phyloP scores from a whole-genome alignment of 2,329 filamentous ascomycete genomes.

The Fusarium neocosmosporiellum region DNA sequence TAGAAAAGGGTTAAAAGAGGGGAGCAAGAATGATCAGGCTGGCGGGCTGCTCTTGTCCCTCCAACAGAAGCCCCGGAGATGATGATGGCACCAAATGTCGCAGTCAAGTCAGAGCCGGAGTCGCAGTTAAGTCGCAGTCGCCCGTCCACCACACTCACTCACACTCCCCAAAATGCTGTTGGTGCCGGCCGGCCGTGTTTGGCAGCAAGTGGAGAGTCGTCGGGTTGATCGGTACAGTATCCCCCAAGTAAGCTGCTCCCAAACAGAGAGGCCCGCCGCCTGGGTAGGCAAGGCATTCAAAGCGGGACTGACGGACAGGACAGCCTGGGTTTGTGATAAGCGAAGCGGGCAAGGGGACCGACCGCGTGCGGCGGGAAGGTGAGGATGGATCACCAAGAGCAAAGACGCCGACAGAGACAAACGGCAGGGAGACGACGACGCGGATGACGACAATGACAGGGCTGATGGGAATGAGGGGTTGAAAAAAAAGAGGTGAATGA shows the following conservation, averaged over 20 bases:
- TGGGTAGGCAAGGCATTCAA: constrained; percentile 21
- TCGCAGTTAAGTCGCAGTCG: constrained; percentile 8
- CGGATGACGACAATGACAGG: neutral
- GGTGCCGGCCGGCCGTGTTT: constrained; percentile 26
- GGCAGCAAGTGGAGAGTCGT: constrained; percentile 24
- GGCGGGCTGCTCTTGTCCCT: constrained; percentile 13
- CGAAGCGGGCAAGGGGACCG: constrained; percentile 2
- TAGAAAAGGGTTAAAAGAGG: neutral
- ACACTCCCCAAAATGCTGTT: neutral
- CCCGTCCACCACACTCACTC: constrained; percentile 6
- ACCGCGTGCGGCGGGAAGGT: neutral
- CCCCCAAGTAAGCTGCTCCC: constrained; percentile 23
- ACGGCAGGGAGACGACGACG: neutral
- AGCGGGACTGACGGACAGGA: constrained; percentile 19
- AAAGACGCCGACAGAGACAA: constrained; percentile 7
- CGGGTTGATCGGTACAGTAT: constrained; percentile 15
- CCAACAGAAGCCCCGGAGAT: constrained; percentile 3
- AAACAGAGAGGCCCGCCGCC: constrained; percentile 12
- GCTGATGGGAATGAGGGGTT: neutral
- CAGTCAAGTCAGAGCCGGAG: no score
- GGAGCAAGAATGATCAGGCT: constrained; percentile 10
- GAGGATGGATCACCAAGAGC: constrained; percentile 25
- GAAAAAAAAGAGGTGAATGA: neutral
- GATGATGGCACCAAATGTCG: constrained; percentile 26
- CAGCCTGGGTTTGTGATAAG: constrained; percentile 21